Base-by-base conservation (phyloP, 1,139 yeast species). In the Hemisphaericaspora xylofermentans region DNA sequence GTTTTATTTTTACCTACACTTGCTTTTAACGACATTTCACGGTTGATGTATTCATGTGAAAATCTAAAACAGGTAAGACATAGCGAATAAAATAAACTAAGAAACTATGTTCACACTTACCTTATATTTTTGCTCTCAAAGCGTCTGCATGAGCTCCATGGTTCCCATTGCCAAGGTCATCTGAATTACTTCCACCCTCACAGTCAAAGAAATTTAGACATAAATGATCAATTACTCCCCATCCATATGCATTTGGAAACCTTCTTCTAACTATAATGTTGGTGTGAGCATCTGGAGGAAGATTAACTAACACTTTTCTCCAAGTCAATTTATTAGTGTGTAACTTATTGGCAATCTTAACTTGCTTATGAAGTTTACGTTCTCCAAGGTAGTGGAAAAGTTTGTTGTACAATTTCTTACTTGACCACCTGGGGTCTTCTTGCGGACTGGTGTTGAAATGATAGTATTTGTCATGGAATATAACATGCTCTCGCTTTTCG, bases 231-330 rank as follows among this genome's bases (percentile, higher is more conserved):
- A 93, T 70, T 0, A 89, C 96, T 0, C 86, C 88, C 96, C 98
- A 91, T 2, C 99, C 99, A 62, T 84, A 91, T 0, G 96, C 95
- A 64, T 93, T 93, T 8, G 95, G 81, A 68, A 88, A 93, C 46
- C 89, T 67, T 50, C 99, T 71, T 48, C 99, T 68, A 1, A 93
- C 98, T 13, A 87, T 71, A 34, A 94, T 89, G 55, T 93, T 93
- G 57, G 93, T 93, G 58, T 93, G 99, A 0, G 99, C 96, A 62
- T 93, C 99, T 0, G 97, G 96, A 40, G 84, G 83, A 43, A 94
- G 64, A 40, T 81, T 78, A 1, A 93, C 97, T 36, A 94, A 64
- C 1, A 94, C 95, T 60, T 93, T 93, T 33, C 98, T 71, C 99
- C 99, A 93, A 9, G 78, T 66, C 79, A 88, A 74, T 3, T 76